Conservation (phyloP, 495 filamentous ascomycete species). For the Glonium stellatum region DNA sequence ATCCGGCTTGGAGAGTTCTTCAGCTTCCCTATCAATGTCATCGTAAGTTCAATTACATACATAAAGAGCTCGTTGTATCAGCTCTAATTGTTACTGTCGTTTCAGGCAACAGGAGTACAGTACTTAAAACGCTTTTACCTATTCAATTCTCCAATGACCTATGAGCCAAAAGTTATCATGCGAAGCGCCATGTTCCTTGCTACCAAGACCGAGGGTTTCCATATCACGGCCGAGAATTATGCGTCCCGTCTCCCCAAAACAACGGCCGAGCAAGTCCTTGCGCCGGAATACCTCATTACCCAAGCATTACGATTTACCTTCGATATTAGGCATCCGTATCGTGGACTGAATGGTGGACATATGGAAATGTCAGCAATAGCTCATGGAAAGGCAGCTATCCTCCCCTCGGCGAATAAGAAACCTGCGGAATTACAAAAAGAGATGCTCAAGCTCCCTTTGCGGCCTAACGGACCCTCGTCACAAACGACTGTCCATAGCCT, state of each 20-base stretch:
- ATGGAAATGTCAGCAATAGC: slow-evolving; percentile 72
- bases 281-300: slow-evolving; percentile 83
- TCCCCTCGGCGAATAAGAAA: slow-evolving; percentile 36
- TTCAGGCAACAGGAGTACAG: slow-evolving; percentile 77
- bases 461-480: slow-evolving; percentile 15
- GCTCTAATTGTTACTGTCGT: neutral
- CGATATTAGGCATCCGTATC: slow-evolving; percentile 85
- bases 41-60: slow-evolving; percentile 41
- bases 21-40: slow-evolving; percentile 71
- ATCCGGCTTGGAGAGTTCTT: slow-evolving; percentile 43
- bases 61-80: neutral
- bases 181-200: slow-evolving; percentile 83
- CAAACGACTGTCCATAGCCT: slow-evolving; percentile 12
- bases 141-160: slow-evolving; percentile 89
- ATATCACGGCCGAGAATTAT: slow-evolving; percentile 62
- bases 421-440: slow-evolving; percentile 37
- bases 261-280: slow-evolving; percentile 69
- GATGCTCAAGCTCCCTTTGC: slow-evolving; percentile 30
- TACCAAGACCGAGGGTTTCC: slow-evolving; percentile 81
- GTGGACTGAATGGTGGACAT: slow-evolving; percentile 73
- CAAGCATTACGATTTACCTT: slow-evolving; percentile 92
- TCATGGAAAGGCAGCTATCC: slow-evolving; percentile 43
- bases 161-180: slow-evolving; percentile 80
- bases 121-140: slow-evolving; percentile 93
- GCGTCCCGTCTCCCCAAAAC: slow-evolving; percentile 53